Base-by-base conservation (phyloP, 495 filamentous ascomycete genomes). In the Copromyces sp. region DNA sequence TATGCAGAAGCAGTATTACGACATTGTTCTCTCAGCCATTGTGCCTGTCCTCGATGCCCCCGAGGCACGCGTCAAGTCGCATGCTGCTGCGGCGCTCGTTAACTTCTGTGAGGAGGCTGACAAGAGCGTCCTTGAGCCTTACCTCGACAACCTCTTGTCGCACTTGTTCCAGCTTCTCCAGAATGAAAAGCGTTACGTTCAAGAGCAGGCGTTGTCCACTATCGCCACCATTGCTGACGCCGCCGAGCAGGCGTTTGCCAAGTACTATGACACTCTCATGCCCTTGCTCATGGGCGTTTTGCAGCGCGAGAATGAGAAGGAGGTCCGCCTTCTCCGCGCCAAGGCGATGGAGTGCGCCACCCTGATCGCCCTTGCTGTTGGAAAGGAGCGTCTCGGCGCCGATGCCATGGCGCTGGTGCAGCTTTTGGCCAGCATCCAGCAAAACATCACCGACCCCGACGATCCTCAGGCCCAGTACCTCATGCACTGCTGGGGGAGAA, bases 261-360 rank as follows among this genome's bases (percentile, higher is more conserved):
- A 94, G 79, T 99, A 98, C 82, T 99, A 99, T 82, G 90, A 92
- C 75, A 93, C 89, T 12, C 84, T 99, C 3, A 98, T 99, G 96
- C 96, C 96, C 14, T 82, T 98, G 73, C 86, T 99, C 9, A 94
- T 98, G 78, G 91, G 90, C 74, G 95, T 98, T 37, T 84, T 99
- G 38, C 89, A 90, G 78, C 88, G 94, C 75, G 93, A 97, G 76
- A 93, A 93, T 75, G 92, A 92, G 29, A 98, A 96, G 84, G 96
- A 99, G 77, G 92, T 93, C 80, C 87, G 96, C 59, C 81, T 98
- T 39, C 88, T 99, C 38, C 89, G 94, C 74, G 95, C 96, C 16
- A 99, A 99, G 85, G 96, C 96, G 11, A 99, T 99, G 96, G 96
- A 99, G 84, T 99, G 96, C 81, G 96, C 96, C 40, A 98, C 96